Evolutionary conservation across 768 basidiomycete genomes (phyloP).

Genomic region (Auricularia heimuer): DNA sequence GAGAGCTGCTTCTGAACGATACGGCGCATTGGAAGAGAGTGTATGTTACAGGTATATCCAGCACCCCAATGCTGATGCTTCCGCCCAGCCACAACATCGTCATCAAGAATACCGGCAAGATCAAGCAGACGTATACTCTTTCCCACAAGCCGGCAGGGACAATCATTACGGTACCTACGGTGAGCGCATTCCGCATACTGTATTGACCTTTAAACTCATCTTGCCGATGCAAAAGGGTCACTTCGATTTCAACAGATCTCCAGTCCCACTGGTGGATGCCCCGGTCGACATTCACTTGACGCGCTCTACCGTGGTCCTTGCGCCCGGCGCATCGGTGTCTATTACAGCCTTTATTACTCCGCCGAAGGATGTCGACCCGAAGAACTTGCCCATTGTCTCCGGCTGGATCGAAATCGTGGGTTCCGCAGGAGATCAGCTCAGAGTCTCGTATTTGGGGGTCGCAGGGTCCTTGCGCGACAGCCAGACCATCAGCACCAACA

Average conservation of each 20-base stretch:
- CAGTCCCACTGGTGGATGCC: neutral
- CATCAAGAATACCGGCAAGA: constrained; percentile 3
- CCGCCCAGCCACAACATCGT: neutral
- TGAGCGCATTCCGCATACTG: no score
- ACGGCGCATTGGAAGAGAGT: neutral
- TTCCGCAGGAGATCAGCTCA: neutral
- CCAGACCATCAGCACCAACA: neutral
- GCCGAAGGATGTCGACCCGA: constrained; percentile 31
- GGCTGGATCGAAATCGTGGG: constrained; percentile 36
- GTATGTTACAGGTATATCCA: no score
- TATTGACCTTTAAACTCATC: no score
- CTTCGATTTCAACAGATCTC: neutral
- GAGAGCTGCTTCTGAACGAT: constrained; percentile 28
- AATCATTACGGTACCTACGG: neutral
- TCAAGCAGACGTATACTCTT: constrained; percentile 3
- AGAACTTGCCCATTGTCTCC: constrained; percentile 47
- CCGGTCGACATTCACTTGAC: neutral
- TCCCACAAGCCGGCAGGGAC: constrained; percentile 1
- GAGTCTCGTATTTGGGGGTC: constrained; percentile 4
- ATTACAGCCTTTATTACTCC: constrained; percentile 37
- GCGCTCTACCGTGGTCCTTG: constrained; percentile 27
- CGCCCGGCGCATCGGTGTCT: constrained; percentile 30
- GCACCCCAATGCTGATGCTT: no score
- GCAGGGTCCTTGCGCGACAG: neutral
- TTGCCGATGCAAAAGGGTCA: no score